Base-by-base conservation (phyloP, 2,329 filamentous ascomycete genomes). In the Aspergillus fumigatus region DNA sequence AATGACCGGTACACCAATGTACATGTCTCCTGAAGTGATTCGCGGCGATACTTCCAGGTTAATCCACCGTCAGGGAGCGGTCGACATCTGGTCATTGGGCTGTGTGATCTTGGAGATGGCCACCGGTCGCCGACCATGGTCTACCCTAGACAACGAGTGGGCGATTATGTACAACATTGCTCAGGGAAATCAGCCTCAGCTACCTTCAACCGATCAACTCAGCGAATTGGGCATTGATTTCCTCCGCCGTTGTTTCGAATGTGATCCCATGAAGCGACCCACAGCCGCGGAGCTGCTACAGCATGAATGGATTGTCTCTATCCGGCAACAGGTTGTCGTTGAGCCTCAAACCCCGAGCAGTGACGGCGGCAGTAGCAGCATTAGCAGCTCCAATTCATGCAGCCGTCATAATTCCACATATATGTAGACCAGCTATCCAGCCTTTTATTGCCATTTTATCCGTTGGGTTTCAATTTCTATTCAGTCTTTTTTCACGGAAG, bases 81-180 rank as follows among this genome's bases (percentile, higher is more conserved):
- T 95, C 48, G 93, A 99, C 70, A 87, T 97, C 59, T 99, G 93
- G 93, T 97, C 92, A 2, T 82, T 99, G 2, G 93, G 94, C 53
- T 99, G 94, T 70, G 94, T 99, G 40, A 90, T 99, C 62, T 84
- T 97, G 45, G 94, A 99, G 75, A 97, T 99, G 93, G 91, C 91
- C 3, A 99, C 94, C 0, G 94, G 94, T 21, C 85, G 92, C 60
- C 86, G 93, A 17, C 94, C 94, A 1, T 99, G 94, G 94, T 91
- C 92, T 26, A 91, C 88, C 62, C 85, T 97, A 49, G 94, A 99
- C 78, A 99, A 99, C 71, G 94, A 99, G 75, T 99, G 92, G 92
- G 94, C 94, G 45, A 97, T 99, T 77, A 99, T 99, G 94, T 99
- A 97, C 82, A 97, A 97, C 79, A 99, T 99, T 69, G 94, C 94